These are phyloP conservation scores for Dichotomocladium elegans DNA, from an alignment of 371 early-diverging fungal genomes.

Conservation along the genomic window DNA sequence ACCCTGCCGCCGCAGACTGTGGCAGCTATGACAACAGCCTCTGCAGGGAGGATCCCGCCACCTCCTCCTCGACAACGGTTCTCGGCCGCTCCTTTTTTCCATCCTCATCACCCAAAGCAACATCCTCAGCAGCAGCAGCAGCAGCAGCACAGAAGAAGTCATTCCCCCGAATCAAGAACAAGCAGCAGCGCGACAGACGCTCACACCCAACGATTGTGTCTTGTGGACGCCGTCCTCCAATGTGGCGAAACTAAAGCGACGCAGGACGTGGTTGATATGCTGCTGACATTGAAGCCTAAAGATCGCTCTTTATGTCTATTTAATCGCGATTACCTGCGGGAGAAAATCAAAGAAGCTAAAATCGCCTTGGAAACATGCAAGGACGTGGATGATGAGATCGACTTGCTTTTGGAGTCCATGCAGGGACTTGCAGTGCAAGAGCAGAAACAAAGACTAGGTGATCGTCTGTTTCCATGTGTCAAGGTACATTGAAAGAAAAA, in stretches of 20 bases:
- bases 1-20: not conserved
- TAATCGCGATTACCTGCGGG: constrained; percentile 35
- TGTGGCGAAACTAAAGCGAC: constrained; percentile 14
- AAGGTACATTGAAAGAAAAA: constrained; percentile 21
- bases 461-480: constrained; percentile 36
- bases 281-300: constrained; percentile 41
- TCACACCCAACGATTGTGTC: constrained; percentile 19
- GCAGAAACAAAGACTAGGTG: constrained; percentile 38
- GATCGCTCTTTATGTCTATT: constrained; percentile 47
- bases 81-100: not conserved
- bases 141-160: not conserved
- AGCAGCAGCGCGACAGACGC: constrained; percentile 25
- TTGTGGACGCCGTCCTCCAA: constrained; percentile 18
- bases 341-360: constrained; percentile 35
- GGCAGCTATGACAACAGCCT: not conserved
- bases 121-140: not conserved
- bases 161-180: constrained; percentile 21
- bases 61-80: not conserved
- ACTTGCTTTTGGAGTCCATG: constrained; percentile 21
- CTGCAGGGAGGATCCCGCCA: not conserved
- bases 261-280: constrained; percentile 43
- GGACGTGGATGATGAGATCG: constrained; percentile 17
- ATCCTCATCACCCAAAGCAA: not conserved
- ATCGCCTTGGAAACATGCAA: constrained; percentile 36
- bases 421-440: constrained; percentile 21